These are phyloP conservation scores for Trichocomaceae sp. DNA, from an alignment of 2,329 filamentous ascomycete genomes.

Conservation along the genomic window DNA sequence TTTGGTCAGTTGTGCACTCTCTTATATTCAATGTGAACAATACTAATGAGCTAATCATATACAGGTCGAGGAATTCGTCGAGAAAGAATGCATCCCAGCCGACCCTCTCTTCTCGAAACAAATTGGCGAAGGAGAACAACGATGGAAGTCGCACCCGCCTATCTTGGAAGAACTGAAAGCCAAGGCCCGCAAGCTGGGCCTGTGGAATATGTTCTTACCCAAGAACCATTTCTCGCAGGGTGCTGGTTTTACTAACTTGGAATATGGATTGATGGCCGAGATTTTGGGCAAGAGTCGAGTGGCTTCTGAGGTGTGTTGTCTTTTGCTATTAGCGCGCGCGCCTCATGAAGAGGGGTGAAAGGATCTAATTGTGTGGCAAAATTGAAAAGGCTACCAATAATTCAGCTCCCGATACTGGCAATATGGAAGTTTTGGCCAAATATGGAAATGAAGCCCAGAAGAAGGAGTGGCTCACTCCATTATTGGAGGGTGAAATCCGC, in stretches of 20 bases:
- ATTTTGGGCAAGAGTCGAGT: conserved; percentile 78
- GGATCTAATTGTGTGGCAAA: not conserved
- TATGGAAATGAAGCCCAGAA: conserved; percentile 84
- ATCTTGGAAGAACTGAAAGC: conserved; percentile 85
- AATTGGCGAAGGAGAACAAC: conserved; percentile 64
- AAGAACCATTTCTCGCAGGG: conserved; percentile 94
- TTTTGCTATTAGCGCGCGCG: conserved; percentile 16
- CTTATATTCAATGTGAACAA: not conserved
- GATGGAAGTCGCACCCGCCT: conserved; percentile 73
- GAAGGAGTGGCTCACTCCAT: conserved; percentile 69
- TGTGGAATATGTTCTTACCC: conserved; percentile 98
- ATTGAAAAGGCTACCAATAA: conserved; percentile 66
- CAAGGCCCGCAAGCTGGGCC: conserved; percentile 71
- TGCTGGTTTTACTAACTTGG: conserved; percentile 87
- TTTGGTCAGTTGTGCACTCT: conserved; percentile 42
- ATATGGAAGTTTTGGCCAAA: conserved; percentile 92
- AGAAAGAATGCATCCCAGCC: conserved; percentile 86
- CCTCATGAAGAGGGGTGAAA: not conserved
- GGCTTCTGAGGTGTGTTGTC: conserved; percentile 58
- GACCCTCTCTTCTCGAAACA: conserved; percentile 76
- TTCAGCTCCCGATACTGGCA: conserved; percentile 83
- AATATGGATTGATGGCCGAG: conserved; percentile 97
- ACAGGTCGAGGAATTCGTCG: conserved; percentile 87
- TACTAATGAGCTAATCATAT: conserved; percentile 3
- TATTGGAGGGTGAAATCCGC: conserved; percentile 77